Evolutionary conservation across 306 rosid species (phyloP), one percentile per base, ranked within the genome.

Genomic region (Biancaea sappan): DNA sequence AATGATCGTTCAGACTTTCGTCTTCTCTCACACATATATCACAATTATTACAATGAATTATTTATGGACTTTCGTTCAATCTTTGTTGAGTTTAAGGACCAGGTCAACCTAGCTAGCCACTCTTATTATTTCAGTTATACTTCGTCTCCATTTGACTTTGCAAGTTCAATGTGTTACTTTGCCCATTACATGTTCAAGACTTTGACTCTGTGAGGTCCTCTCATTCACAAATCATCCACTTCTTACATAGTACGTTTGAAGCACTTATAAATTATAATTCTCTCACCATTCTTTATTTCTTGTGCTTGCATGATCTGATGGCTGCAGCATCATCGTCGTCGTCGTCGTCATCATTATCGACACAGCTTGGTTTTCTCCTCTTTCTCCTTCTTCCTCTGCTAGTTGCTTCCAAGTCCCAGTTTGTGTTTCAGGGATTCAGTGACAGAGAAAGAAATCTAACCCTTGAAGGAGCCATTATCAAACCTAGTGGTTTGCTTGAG

Each of bases 401-500:
- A 29, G 43, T 79, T 65, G 26, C 44, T 44, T 72, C 58, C 64
- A 57, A 62, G 10, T 2, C 7, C 26, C 40, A 4, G 3, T 38
- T 91, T 62, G 0, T 46, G 47, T 89, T 74, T 73, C 66, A 74
- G 52, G 92, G 92, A 31, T 91, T 91, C 79, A 80, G 69, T 11
- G 67, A 46, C 34, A 9, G 19, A 3, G 73, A 77, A 8, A 26
- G 31, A 38, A 9, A 31, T 1, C 48, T 89, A 13, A 26, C 0
- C 35, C 75, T 2, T 15, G 77, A 46, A 2, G 85, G 88, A 69
- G 86, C 94, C 16, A 59, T 83, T 16, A 3, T 82, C 76, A 78
- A 80, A 64, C 8, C 66, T 14, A 69, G 73, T 18, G 86, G 86
- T 19, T 11, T 75, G 15, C 84, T 91, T 66, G 75, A 50, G 59